These are phyloP conservation scores for Aleurites moluccanus DNA, from an alignment of 441 rosid species.

Conservation along the genomic window DNA sequence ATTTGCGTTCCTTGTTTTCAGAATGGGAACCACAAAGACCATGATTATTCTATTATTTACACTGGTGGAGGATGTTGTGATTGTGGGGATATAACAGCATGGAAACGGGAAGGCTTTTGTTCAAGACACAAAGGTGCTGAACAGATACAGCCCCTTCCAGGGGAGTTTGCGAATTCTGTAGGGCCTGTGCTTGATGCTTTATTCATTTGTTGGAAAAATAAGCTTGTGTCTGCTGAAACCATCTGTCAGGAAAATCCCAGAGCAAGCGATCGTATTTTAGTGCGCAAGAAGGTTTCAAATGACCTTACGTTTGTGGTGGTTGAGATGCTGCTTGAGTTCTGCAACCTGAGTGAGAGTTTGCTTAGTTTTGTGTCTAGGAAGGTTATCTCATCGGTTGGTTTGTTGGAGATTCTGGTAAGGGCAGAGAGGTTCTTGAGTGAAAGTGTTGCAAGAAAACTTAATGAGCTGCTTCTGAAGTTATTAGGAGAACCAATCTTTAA, in stretches of 20 bases:
- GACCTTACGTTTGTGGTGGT: slow-evolving; percentile 70
- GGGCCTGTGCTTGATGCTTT: slow-evolving; percentile 83
- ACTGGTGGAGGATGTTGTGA: slow-evolving; percentile 98
- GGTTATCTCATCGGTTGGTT: slow-evolving; percentile 53
- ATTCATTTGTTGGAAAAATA: slow-evolving; percentile 63
- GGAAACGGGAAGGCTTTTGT: slow-evolving; percentile 96
- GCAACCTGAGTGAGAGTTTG: slow-evolving; percentile 86
- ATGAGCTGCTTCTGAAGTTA: slow-evolving; percentile 83
- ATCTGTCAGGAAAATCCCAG: slow-evolving; percentile 37
- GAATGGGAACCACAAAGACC: slow-evolving; percentile 77
- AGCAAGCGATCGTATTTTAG: slow-evolving; percentile 32
- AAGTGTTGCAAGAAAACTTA: slow-evolving; percentile 56
- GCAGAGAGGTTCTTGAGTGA: slow-evolving; percentile 72
- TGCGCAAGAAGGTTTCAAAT: slow-evolving; percentile 48
- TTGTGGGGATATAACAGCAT: slow-evolving; percentile 97
- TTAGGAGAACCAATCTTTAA: slow-evolving; percentile 91
- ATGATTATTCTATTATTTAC: slow-evolving; percentile 80
- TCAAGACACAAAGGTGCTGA: slow-evolving; percentile 92
- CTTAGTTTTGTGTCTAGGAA: slow-evolving; percentile 83
- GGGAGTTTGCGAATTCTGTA: slow-evolving; percentile 57
- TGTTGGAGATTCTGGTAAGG: slow-evolving; percentile 74
- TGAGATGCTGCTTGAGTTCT: slow-evolving; percentile 85
- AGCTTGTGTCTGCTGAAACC: slow-evolving; percentile 54
- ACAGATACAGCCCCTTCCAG: slow-evolving; percentile 89
- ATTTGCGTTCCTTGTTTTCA: slow-evolving; percentile 92